These are phyloP conservation scores for Cornus florida DNA, from an alignment of 148 eudicot species.

Conservation along the genomic window DNA sequence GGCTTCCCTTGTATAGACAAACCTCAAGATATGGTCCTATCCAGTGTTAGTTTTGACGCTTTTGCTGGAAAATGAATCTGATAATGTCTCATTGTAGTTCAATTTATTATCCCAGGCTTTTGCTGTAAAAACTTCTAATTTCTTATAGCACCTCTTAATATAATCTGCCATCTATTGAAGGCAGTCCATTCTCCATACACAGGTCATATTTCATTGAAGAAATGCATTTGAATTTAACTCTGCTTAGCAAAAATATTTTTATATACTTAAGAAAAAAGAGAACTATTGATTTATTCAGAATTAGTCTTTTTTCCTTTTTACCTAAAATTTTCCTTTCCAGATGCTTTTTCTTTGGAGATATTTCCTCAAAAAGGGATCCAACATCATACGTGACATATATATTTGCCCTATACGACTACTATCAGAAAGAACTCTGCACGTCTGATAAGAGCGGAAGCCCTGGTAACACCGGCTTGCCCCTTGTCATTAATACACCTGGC, in stretches of 20 bases:
- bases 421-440: slow-evolving; percentile 37
- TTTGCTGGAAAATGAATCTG: no score
- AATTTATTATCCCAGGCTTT: no score
- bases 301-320: neutral
- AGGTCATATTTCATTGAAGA: no score
- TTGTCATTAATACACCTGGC: slow-evolving; percentile 84
- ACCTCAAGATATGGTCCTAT: neutral
- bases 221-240: no score
- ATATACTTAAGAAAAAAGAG: neutral
- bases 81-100: no score
- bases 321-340: slow-evolving; percentile 28
- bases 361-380: slow-evolving; percentile 85
- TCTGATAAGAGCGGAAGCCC: slow-evolving; percentile 32
- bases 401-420: slow-evolving; percentile 56
- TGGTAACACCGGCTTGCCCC: slow-evolving; percentile 49
- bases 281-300: neutral
- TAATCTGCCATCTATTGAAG: no score
- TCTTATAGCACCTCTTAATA: no score
- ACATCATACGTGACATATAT: slow-evolving; percentile 53
- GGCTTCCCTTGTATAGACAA: neutral
- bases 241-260: no score
- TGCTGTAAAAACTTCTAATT: no score
- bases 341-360: slow-evolving; percentile 92
- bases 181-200: no score
- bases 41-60: neutral